phyloP scores from a whole-genome alignment of 2,329 filamentous ascomycete genomes.

The Epichloe gansuensis region DNA sequence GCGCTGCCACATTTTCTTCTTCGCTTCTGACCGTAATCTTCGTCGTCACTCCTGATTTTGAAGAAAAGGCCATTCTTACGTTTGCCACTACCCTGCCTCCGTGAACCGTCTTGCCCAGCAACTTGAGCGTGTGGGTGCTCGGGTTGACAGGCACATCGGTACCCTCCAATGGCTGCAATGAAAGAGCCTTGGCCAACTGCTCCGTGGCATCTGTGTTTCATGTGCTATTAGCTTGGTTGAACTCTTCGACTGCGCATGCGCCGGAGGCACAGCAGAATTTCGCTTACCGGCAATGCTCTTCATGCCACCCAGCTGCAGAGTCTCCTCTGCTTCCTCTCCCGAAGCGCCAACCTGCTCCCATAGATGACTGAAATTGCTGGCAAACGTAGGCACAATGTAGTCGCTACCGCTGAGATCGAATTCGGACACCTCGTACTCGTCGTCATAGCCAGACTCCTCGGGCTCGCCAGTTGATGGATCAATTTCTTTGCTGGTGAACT shows the following conservation, averaged over 20 bases:
- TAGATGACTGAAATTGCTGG: constrained; percentile 86
- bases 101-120: constrained; percentile 88
- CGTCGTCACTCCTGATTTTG: constrained; percentile 86
- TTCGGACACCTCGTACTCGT: constrained; percentile 94
- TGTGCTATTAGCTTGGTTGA: constrained; percentile 12
- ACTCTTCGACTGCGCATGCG: background rate
- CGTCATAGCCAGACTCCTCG: constrained; percentile 85
- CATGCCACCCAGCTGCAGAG: constrained; percentile 71
- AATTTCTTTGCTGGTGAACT: constrained; percentile 97
- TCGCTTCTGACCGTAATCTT: constrained; percentile 90
- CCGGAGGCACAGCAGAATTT: background rate
- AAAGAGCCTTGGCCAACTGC: constrained; percentile 73
- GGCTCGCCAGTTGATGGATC: constrained; percentile 89
- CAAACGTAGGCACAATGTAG: constrained; percentile 87
- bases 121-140: constrained; percentile 86
- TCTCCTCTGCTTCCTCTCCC: constrained; percentile 84
- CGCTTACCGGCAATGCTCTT: constrained; percentile 83
- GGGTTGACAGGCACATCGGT: constrained; percentile 82
- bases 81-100: constrained; percentile 81
- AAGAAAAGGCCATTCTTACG: constrained; percentile 86
- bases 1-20: constrained; percentile 77
- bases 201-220: constrained; percentile 70
- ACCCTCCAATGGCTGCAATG: constrained; percentile 85
- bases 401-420: constrained; percentile 85
- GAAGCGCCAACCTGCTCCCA: constrained; percentile 90